Conservation (phyloP, 768 basidiomycete genomes). For the Chalciporus sphaerocephalus region DNA sequence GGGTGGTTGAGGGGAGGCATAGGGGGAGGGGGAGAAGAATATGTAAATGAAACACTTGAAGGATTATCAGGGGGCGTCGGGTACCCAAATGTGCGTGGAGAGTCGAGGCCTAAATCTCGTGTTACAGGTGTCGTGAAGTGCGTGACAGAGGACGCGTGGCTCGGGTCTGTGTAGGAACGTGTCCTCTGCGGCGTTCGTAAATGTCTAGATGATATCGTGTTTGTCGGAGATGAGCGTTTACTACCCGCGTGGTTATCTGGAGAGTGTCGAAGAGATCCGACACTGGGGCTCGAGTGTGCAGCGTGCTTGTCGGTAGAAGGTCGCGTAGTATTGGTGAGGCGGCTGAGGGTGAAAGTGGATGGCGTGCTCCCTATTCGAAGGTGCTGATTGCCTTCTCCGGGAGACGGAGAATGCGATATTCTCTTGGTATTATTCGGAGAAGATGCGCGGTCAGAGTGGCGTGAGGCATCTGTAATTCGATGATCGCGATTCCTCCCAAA, state of each 20-base stretch:
- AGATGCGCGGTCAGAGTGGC: conserved; percentile 11
- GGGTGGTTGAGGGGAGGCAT: conserved; percentile 51
- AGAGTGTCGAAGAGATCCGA: conserved; percentile 20
- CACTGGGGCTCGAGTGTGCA: conserved; percentile 7
- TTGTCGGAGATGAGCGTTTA: conserved; percentile 29
- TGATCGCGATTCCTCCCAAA: conserved; percentile 30
- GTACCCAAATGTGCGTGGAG: conserved; percentile 41
- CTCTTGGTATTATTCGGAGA: conserved; percentile 10
- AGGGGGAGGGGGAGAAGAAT: conserved; percentile 43
- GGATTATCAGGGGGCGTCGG: conserved; percentile 31
- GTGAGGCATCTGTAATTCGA: conserved; percentile 11
- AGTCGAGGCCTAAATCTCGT: conserved; percentile 26
- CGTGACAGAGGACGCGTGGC: conserved; percentile 12
- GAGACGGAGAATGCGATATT: conserved; percentile 19
- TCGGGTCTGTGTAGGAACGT: conserved; percentile 18
- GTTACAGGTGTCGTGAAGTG: conserved; percentile 27
- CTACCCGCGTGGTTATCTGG: conserved; percentile 17
- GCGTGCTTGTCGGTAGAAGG: conserved; percentile 9
- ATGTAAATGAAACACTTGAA: conserved; percentile 21
- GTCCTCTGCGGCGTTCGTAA: conserved; percentile 24
- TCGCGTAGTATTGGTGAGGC: conserved; percentile 16
- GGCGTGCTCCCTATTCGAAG: conserved; percentile 13
- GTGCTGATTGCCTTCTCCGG: conserved; percentile 13
- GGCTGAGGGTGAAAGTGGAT: conserved; percentile 20
- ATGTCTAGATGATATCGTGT: conserved; percentile 27